Percentiles rank a stretch among this genome's conserved stretches.
These are phyloP conservation scores for Phytopythium mirpurense DNA, from an alignment of 352 stramenopile species.

Conservation along the genomic window DNA sequence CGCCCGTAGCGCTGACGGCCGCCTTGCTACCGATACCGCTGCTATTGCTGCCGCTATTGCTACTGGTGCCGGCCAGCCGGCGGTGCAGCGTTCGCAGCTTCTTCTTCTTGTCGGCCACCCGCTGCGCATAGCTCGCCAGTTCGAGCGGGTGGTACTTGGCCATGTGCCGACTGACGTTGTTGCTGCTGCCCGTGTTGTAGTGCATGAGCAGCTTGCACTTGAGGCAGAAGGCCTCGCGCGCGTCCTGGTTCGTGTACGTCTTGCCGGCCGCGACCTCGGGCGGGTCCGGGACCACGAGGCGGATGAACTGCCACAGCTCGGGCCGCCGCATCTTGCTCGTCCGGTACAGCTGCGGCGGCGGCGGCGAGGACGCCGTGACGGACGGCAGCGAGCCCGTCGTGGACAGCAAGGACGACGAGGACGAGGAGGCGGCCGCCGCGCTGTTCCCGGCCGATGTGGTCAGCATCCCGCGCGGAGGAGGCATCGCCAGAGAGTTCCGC, in stretches of 20 bases:
- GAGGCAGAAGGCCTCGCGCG: constrained; percentile 44
- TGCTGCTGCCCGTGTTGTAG: constrained; percentile 51
- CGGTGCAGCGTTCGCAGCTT: constrained; percentile 18
- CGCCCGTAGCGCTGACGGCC: not conserved
- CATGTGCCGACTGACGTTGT: constrained; percentile 54
- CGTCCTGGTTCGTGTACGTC: constrained; percentile 51
- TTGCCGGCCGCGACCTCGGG: constrained; percentile 27
- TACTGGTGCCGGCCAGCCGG: constrained; percentile 3
- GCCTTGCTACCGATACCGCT: not conserved
- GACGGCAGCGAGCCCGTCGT: not conserved
- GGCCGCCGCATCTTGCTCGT: constrained; percentile 55
- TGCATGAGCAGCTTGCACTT: constrained; percentile 56
- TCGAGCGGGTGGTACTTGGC: constrained; percentile 40
- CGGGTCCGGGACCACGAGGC: constrained; percentile 40
- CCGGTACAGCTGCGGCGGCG: constrained; percentile 38
- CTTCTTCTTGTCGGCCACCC: constrained; percentile 27
- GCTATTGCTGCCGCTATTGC: constrained; percentile 6
- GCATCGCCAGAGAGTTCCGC: not conserved
- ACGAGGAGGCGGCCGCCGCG: not conserved
- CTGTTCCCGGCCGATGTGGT: not conserved
- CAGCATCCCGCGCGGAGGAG: not conserved
- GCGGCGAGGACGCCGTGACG: constrained; percentile 10
- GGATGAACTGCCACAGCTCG: constrained; percentile 52
- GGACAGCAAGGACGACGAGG: not conserved
- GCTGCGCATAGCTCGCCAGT: constrained; percentile 33